Percentiles rank a stretch among this genome's conserved stretches.
Evolutionary conservation across 139 green algal species (phyloP).

Genomic region (Tetraselmis chui): DNA sequence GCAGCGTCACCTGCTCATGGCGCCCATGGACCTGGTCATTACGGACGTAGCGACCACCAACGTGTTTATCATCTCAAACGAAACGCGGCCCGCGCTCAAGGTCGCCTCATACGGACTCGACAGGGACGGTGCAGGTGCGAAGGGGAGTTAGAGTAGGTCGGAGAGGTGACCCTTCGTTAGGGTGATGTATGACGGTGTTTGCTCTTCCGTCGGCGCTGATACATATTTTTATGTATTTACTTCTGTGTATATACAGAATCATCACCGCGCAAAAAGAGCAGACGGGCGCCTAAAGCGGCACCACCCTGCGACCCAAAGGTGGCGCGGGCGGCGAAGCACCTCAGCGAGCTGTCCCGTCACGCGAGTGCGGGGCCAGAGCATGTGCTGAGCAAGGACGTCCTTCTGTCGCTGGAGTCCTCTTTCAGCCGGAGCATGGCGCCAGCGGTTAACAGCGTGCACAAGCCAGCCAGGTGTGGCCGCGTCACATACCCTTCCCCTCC

Average conservation of each 20-base stretch:
- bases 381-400: neutral
- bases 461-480: too few species aligned
- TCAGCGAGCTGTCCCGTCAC: neutral
- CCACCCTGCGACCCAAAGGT: neutral
- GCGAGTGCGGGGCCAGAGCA: too few species aligned
- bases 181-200: too few species aligned
- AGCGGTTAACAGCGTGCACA: too few species aligned
- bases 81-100: neutral
- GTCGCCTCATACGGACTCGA: neutral
- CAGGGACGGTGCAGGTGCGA: neutral
- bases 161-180: too few species aligned
- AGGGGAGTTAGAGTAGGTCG: too few species aligned
- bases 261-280: too few species aligned
- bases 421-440: neutral
- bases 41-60: neutral
- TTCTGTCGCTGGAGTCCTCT: neutral
- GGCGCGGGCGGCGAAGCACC: neutral
- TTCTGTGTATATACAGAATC: too few species aligned
- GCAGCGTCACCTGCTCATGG: neutral
- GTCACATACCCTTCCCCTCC: too few species aligned
- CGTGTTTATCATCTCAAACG: neutral
- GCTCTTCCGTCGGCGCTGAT: too few species aligned
- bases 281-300: too few species aligned
- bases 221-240: too few species aligned
- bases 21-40: neutral